These are phyloP conservation scores for Leccinum pachyderme DNA, from an alignment of 1,284 basidiomycete species.

Conservation along the genomic window DNA sequence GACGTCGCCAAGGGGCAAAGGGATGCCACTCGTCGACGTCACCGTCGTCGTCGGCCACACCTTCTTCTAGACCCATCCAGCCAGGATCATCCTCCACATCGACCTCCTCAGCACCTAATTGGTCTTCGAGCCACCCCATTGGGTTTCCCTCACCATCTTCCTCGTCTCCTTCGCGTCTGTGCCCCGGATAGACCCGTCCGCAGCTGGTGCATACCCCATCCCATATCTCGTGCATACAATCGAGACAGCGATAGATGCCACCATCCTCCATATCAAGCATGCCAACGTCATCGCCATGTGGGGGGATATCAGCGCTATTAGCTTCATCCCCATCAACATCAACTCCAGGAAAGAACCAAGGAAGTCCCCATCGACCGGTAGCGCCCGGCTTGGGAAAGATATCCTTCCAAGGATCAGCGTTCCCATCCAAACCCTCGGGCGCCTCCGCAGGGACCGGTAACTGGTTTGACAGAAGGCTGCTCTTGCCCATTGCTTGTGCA, in stretches of 20 bases:
- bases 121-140: conserved; percentile 37
- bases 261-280: conserved; percentile 69
- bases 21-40: conserved; percentile 23
- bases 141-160: conserved; percentile 39
- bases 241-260: conserved; percentile 67
- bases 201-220: conserved; percentile 61
- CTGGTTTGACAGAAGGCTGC: conserved; percentile 45
- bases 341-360: conserved; percentile 19
- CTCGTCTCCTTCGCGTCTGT: conserved; percentile 37
- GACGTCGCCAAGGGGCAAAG: conserved; percentile 22
- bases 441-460: conserved; percentile 10
- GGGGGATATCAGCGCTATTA: conserved; percentile 14
- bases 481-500: conserved; percentile 51
- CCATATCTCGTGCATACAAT: conserved; percentile 75
- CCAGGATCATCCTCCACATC: conserved; percentile 35
- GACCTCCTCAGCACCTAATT: conserved; percentile 33
- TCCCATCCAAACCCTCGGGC: conserved; percentile 16
- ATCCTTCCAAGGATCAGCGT: conserved; percentile 57
- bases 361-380: conserved; percentile 5
- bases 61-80: conserved; percentile 40
- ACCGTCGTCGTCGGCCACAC: conserved; percentile 29
- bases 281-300: conserved; percentile 45
- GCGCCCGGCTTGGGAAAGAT: conserved; percentile 45
- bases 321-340: conserved; percentile 18
- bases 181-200: conserved; percentile 54